Percentiles rank a stretch among this genome's conserved stretches.
Conservation (phyloP, 495 filamentous ascomycete genomes). For the Penicillium ucsense region DNA sequence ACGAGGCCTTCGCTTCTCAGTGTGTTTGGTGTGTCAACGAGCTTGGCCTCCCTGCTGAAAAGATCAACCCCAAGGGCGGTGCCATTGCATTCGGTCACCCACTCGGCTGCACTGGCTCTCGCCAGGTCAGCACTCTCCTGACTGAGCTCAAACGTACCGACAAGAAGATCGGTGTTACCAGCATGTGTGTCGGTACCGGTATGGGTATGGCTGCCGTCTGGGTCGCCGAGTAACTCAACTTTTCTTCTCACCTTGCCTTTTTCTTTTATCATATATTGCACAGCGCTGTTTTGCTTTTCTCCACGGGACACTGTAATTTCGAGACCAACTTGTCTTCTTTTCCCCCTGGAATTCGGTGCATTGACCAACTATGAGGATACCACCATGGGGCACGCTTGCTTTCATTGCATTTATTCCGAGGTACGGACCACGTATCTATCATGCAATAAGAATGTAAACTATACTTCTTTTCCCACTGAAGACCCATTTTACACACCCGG, state of each 20-base stretch:
- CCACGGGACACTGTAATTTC: background rate
- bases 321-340: background rate
- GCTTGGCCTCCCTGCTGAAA: slow-evolving; percentile 63
- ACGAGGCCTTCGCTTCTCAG: slow-evolving; percentile 95
- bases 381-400: slow-evolving; percentile 13
- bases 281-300: slow-evolving; percentile 20
- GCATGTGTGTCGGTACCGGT: slow-evolving; percentile 94
- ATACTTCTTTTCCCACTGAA: background rate
- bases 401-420: slow-evolving; percentile 6
- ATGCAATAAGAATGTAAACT: background rate
- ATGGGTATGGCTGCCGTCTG: slow-evolving; percentile 97
- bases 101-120: slow-evolving; percentile 84
- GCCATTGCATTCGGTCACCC: slow-evolving; percentile 99
- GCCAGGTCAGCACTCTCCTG: slow-evolving; percentile 86
- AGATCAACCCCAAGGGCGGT: slow-evolving; percentile 96
- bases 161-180: slow-evolving; percentile 80
- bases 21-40: slow-evolving; percentile 89
- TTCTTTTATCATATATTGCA: slow-evolving; percentile 17
- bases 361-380: slow-evolving; percentile 20
- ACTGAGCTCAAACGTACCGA: slow-evolving; percentile 76
- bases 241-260: slow-evolving; percentile 4
- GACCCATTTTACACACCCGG: no score
- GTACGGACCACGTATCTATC: background rate
- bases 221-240: slow-evolving; percentile 64
- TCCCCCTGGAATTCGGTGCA: slow-evolving; percentile 17